Percentiles rank a stretch among this genome's conserved stretches.
phyloP scores from a whole-genome alignment of 2,329 filamentous ascomycete species.

The Botryotinia calthae region DNA sequence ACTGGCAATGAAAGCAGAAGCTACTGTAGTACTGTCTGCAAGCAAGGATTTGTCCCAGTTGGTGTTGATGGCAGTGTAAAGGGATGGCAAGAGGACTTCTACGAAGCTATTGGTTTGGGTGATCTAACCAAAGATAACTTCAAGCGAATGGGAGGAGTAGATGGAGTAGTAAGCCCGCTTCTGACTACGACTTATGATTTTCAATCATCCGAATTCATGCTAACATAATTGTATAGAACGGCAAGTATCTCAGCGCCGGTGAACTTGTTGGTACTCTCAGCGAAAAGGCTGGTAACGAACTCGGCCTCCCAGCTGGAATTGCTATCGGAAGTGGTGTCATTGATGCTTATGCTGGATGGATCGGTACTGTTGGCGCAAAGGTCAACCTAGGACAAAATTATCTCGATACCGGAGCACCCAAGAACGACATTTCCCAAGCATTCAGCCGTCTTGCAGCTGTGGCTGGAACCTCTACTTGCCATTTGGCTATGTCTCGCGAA shows the following conservation, averaged over 20 bases:
- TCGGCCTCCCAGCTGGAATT: constrained; percentile 83
- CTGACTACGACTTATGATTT: constrained; percentile 41
- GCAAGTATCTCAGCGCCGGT: constrained; percentile 85
- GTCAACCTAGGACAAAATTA: constrained; percentile 70
- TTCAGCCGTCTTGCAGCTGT: constrained; percentile 92
- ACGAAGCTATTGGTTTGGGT: constrained; percentile 78
- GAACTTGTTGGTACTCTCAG: constrained; percentile 85
- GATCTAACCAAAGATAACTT: constrained; percentile 85
- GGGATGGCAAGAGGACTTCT: constrained; percentile 96
- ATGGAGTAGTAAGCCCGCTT: constrained; percentile 77
- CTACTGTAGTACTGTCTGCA: constrained; percentile 95
- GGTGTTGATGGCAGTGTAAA: constrained; percentile 96
- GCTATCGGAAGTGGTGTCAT: constrained; percentile 96
- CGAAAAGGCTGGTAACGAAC: constrained; percentile 75
- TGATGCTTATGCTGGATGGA: constrained; percentile 97
- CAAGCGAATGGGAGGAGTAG: constrained; percentile 87
- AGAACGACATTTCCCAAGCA: constrained; percentile 87
- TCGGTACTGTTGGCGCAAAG: constrained; percentile 97
- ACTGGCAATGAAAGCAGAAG: constrained; percentile 89
- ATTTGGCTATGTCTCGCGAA: constrained; percentile 90
- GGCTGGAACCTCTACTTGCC: constrained; percentile 94
- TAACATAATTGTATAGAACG: constrained; percentile 61
- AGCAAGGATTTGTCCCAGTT: constrained; percentile 95
- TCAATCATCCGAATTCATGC: constrained; percentile 9
- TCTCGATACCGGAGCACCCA: constrained; percentile 63